phyloP scores from a whole-genome alignment of 1,139 yeast species.

The Hansenula lynferdii region DNA sequence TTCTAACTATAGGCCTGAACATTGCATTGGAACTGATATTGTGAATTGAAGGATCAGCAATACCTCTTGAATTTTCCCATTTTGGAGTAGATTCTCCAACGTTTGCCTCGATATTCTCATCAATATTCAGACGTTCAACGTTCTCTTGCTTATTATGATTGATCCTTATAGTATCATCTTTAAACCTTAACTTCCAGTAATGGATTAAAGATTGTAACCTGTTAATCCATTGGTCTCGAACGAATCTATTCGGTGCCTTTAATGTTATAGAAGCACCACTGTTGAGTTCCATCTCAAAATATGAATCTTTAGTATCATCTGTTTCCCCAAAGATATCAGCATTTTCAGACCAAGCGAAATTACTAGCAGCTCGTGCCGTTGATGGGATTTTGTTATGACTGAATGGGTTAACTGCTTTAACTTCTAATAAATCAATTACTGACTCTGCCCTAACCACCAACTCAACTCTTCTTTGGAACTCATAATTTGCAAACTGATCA shows the following conservation, averaged over 20 bases:
- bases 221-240: constrained; percentile 64
- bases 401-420: constrained; percentile 33
- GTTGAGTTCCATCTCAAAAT: constrained; percentile 47
- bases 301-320: constrained; percentile 18
- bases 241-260: constrained; percentile 46
- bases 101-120: constrained; percentile 55
- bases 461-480: constrained; percentile 56
- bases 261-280: constrained; percentile 47
- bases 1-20: constrained; percentile 50
- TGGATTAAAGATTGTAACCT: constrained; percentile 37
- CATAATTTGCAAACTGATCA: constrained; percentile 56
- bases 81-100: constrained; percentile 43
- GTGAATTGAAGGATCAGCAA: constrained; percentile 48
- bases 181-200: constrained; percentile 57
- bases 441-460: constrained; percentile 56
- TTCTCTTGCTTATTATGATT: constrained; percentile 41
- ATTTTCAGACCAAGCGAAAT: constrained; percentile 39
- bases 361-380: constrained; percentile 29
- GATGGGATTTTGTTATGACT: constrained; percentile 26
- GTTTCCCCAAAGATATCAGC: constrained; percentile 11
- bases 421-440: constrained; percentile 52
- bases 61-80: constrained; percentile 52
- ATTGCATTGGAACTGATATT: constrained; percentile 56
- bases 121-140: constrained; percentile 40
- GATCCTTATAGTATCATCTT: constrained; percentile 37